Evolutionary conservation across 2,329 filamentous ascomycete genomes (phyloP).

Genomic region (Epichloe gansuensis): DNA sequence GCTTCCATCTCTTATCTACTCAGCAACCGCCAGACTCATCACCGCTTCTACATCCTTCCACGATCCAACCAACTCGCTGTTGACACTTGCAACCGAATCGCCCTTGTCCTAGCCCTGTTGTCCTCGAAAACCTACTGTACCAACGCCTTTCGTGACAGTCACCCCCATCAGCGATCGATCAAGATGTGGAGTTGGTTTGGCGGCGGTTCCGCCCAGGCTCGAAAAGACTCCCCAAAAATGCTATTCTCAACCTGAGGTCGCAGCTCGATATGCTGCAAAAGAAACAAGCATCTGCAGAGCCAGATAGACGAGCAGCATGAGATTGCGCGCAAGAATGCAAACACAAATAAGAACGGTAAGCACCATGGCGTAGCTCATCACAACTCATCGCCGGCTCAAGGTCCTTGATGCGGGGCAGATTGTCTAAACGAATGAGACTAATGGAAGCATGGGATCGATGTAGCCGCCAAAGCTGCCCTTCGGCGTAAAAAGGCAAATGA

Average conservation of each 20-base stretch:
- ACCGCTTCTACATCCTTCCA: neutral
- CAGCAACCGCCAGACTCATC: neutral
- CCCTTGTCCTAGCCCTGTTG: no score
- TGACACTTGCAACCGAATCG: neutral
- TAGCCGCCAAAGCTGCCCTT: slow-evolving; percentile 82
- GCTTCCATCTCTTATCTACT: neutral
- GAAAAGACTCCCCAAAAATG: slow-evolving; percentile 93
- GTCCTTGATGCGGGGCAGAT: slow-evolving; percentile 6
- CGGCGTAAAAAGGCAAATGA: slow-evolving; percentile 92
- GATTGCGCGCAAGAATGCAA: slow-evolving; percentile 77
- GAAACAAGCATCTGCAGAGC: slow-evolving; percentile 78
- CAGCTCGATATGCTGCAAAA: slow-evolving; percentile 93
- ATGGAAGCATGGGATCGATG: slow-evolving; percentile 5
- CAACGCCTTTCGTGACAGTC: neutral
- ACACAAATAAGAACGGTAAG: slow-evolving; percentile 80
- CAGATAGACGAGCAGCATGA: slow-evolving; percentile 90
- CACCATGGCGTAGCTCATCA: neutral
- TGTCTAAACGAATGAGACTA: slow-evolving; percentile 10
- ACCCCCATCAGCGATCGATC: slow-evolving; percentile 2
- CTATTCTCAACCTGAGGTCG: slow-evolving; percentile 74
- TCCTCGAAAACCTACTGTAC: neutral
- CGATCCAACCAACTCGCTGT: neutral
- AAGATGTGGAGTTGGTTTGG: slow-evolving; percentile 84
- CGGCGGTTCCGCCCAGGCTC: slow-evolving; percentile 67
- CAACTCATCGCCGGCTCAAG: neutral